Conservation (phyloP, 805 yeast species). For the Starmera amethionina region DNA sequence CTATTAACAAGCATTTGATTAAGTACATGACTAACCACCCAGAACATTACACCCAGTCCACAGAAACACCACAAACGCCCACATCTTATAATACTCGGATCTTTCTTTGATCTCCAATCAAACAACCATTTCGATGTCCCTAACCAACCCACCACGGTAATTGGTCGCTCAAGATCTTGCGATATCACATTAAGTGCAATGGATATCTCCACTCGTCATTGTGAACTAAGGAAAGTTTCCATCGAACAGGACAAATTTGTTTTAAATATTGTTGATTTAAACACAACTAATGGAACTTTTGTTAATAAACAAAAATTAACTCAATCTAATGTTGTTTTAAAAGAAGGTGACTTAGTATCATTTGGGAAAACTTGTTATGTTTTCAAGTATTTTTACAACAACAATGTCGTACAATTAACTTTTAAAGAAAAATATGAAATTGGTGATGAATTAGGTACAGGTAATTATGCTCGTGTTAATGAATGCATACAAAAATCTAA, state of each 20-base stretch:
- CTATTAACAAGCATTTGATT: too few species aligned
- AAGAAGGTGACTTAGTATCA: constrained; percentile 54
- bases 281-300: constrained; percentile 51
- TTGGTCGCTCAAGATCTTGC: constrained; percentile 54
- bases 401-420: constrained; percentile 20
- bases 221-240: constrained; percentile 37
- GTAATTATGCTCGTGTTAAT: constrained; percentile 76
- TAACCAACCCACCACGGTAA: constrained; percentile 21
- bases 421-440: constrained; percentile 42
- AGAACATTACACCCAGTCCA: too few species aligned
- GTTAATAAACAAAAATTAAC: constrained; percentile 48
- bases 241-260: constrained; percentile 23
- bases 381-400: constrained; percentile 29
- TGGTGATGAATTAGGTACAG: constrained; percentile 59
- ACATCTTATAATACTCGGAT: too few species aligned
- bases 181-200: constrained; percentile 42
- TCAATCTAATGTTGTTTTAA: constrained; percentile 37
- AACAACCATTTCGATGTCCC: constrained; percentile 18
- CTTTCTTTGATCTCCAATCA: too few species aligned
- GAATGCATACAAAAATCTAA: constrained; percentile 50
- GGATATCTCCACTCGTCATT: constrained; percentile 61
- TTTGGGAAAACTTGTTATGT: constrained; percentile 49
- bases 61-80: too few species aligned
- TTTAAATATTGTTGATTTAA: constrained; percentile 41
- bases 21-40: too few species aligned